Evolutionary conservation across 176 grass and related monocot species (phyloP).

Genomic region (Ensete ventricosum): DNA sequence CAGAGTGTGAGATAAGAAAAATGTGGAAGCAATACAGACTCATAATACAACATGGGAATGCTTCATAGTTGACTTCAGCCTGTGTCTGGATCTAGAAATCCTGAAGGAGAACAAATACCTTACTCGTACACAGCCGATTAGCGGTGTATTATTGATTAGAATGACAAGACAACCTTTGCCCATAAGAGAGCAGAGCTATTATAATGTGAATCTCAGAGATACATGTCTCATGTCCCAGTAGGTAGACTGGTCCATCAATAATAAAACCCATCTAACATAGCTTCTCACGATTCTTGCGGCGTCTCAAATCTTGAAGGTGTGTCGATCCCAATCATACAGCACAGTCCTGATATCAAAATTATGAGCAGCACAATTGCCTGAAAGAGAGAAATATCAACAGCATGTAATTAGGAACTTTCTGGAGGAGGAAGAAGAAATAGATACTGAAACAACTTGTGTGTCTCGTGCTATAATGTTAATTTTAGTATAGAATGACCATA

Average conservation of each 20-base stretch:
- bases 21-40: neutral
- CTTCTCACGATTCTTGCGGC: slow-evolving; percentile 51
- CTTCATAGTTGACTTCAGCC: neutral
- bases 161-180: neutral
- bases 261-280: neutral
- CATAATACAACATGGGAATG: neutral
- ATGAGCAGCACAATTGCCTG: slow-evolving; percentile 91
- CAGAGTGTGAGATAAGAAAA: neutral
- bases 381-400: slow-evolving; percentile 4
- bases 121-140: neutral
- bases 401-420: neutral
- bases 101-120: slow-evolving; percentile 1
- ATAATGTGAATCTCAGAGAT: neutral
- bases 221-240: neutral
- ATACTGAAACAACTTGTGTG: no score
- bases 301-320: slow-evolving; percentile 75
- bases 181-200: neutral
- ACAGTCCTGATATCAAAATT: slow-evolving; percentile 91
- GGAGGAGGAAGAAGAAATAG: neutral
- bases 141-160: slow-evolving; percentile 8
- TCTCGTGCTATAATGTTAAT: neutral
- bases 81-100: neutral
- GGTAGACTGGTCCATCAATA: neutral
- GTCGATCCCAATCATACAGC: slow-evolving; percentile 94
- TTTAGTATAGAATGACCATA: neutral